Conservation (phyloP, 768 basidiomycete genomes). For the Leucogyrophana mollusca region DNA sequence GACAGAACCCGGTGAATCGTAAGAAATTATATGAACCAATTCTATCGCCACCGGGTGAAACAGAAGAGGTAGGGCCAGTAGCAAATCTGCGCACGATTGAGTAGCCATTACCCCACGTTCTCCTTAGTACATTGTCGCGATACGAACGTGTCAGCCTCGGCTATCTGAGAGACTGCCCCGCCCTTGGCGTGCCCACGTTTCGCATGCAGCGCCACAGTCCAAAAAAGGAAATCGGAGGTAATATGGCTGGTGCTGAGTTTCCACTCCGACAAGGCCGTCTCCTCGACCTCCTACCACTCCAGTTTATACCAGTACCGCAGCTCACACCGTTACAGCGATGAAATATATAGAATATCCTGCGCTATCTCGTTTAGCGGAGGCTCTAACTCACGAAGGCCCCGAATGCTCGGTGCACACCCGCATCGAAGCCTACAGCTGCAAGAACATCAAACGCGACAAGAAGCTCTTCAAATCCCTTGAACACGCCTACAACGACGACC, state of each 20-base stretch:
- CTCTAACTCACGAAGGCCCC: conserved; percentile 81
- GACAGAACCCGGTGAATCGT: no score
- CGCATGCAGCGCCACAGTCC: conserved; percentile 15
- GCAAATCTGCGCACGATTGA: no score
- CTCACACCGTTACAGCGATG: conserved; percentile 44
- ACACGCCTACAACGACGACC: conserved; percentile 72
- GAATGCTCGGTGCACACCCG: conserved; percentile 89
- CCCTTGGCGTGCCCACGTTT: no score
- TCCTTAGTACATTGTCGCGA: no score
- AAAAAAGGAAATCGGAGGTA: conserved; percentile 10
- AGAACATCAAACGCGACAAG: conserved; percentile 96
- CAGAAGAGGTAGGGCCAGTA: no score
- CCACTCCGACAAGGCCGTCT: not conserved
- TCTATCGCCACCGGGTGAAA: no score
- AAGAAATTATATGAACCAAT: not conserved
- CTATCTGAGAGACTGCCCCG: no score
- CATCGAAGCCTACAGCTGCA: conserved; percentile 97
- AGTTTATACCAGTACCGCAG: not conserved
- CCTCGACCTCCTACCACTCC: no score
- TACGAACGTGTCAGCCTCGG: no score
- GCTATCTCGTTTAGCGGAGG: conserved; percentile 71
- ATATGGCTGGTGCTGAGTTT: not conserved
- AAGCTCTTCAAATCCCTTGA: conserved; percentile 93
- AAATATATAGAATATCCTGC: conserved; percentile 89
- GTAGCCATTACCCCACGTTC: no score